Base-by-base conservation (phyloP, 2,329 filamentous ascomycete genomes). In the Hymenoscyphus repandus region DNA sequence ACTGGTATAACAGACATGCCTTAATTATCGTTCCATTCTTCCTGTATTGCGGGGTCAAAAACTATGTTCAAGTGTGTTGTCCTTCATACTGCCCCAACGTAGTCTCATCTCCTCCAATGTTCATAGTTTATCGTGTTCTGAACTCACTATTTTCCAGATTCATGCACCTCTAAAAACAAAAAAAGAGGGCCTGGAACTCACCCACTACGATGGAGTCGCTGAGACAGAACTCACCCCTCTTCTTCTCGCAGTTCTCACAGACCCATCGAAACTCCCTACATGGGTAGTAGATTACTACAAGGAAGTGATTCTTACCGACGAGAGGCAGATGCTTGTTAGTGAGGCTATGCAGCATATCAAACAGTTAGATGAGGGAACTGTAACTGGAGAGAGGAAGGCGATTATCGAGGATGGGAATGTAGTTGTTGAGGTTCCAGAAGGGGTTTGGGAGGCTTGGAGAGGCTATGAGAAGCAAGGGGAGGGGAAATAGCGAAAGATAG, bases 211-310 rank as follows among this genome's bases (percentile, higher is more conserved):
- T 27, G 58, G 56, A 33, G 53, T 52, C 15, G 58, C 49, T 10
- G 54, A 42, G 9, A 49, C 54, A 10, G 44, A 47, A 17, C 17
- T 50, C 13, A 27, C 42, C 2, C n/a, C 34, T 15, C n/a, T 20
- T 6, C 49, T 51, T n/a, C 18, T 36, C 0, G 43, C 30, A 2
- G 20, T n/a, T 30, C 7, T 47, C 18, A 32, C 18, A 1, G 39
- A 36, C 5, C 33, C 41, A 1, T 13, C 37, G n/a, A 17, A 45
- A 10, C 34, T 49, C 3, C 56, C 53, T 7, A 49, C 49, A 44
- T 61, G 60, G 60, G 58, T 56, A 12, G 18, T 52, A 38, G 54
- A 49, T 6, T 64, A 64, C 43, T 62, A 62, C 36, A 33, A 48
- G 0, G 54, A 62, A 27, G 51, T 64, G 0, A 52, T 62, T 11